Evolutionary conservation across 768 basidiomycete genomes (phyloP).

Genomic region (Coprinopsis strossmayeri): DNA sequence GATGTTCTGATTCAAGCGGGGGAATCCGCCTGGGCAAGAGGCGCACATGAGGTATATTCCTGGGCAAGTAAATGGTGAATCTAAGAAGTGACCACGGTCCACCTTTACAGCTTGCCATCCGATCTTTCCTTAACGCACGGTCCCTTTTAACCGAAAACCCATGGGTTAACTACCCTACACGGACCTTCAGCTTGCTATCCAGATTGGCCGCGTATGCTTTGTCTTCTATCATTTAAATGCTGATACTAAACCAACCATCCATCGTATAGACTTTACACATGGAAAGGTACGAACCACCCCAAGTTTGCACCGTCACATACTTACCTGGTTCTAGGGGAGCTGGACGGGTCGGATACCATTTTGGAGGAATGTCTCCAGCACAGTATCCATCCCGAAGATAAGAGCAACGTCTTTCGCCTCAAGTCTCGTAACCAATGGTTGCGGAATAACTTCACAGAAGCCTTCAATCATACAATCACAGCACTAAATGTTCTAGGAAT

Average conservation of each 20-base stretch:
- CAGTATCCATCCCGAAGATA: constrained; percentile 44
- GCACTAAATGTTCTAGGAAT: constrained; percentile 60
- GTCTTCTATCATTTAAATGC: neutral
- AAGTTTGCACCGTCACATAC: too few species aligned
- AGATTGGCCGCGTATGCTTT: constrained; percentile 55
- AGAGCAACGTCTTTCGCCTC: constrained; percentile 47
- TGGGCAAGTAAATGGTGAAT: neutral
- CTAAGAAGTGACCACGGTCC: neutral
- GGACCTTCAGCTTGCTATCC: constrained; percentile 48
- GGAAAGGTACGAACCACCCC: constrained; percentile 41
- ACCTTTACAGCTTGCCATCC: constrained; percentile 45
- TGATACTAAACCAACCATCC: neutral
- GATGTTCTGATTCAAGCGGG: constrained; percentile 61
- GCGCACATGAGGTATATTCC: constrained; percentile 60
- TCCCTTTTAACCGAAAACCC: constrained; percentile 46
- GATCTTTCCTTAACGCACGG: constrained; percentile 55
- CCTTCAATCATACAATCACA: constrained; percentile 49
- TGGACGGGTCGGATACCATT: constrained; percentile 43
- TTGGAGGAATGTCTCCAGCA: constrained; percentile 49
- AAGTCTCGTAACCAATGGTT: constrained; percentile 62
- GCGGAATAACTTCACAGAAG: constrained; percentile 47
- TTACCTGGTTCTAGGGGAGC: constrained; percentile 42
- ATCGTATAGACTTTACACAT: constrained; percentile 52
- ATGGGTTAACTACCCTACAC: constrained; percentile 41
- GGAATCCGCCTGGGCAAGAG: constrained; percentile 63